Conservation (phyloP, 2,329 filamentous ascomycete species). For the Shiraia bambusicola region DNA sequence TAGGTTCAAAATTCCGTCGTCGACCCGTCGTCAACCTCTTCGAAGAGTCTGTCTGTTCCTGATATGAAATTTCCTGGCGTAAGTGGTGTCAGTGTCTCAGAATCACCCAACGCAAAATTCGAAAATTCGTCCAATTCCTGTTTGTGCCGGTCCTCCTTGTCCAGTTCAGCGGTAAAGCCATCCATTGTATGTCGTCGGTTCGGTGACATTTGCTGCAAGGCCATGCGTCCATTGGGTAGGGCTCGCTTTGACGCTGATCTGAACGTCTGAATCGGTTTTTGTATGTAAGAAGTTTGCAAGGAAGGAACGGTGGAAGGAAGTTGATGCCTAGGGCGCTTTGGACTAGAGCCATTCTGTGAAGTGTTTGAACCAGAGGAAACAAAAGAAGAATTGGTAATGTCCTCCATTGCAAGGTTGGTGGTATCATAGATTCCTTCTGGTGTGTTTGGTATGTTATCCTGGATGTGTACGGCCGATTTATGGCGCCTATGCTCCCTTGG, state of each 20-base stretch:
- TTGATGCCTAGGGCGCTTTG: conserved; percentile 46
- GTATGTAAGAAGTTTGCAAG: conserved; percentile 31
- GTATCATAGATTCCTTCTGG: conserved; percentile 3
- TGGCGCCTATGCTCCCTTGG: conserved; percentile 25
- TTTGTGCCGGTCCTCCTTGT: conserved; percentile 10
- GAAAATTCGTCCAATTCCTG: conserved; percentile 14
- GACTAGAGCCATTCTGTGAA: conserved; percentile 35
- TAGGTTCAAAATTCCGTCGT: conserved; percentile 24
- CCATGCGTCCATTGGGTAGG: conserved; percentile 29
- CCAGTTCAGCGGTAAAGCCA: conserved; percentile 22
- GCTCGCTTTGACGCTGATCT: conserved; percentile 18
- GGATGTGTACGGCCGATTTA: conserved; percentile 19
- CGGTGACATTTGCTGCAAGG: conserved; percentile 37
- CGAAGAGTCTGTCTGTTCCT: conserved; percentile 23
- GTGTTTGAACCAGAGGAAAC: conserved; percentile 20
- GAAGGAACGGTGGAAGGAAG: conserved; percentile 33
- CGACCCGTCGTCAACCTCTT: conserved; percentile 24
- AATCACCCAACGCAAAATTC: conserved; percentile 44
- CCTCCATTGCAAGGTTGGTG: conserved; percentile 18
- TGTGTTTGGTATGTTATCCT: conserved; percentile 8
- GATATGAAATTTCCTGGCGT: conserved; percentile 28
- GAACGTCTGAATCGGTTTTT: conserved; percentile 12
- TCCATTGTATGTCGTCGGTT: conserved; percentile 36
- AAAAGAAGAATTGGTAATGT: conserved; percentile 25
- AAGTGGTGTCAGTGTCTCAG: conserved; percentile 44